Base-by-base conservation (phyloP, 371 early-diverging fungal genomes). In the Phascolomyces articulosus region DNA sequence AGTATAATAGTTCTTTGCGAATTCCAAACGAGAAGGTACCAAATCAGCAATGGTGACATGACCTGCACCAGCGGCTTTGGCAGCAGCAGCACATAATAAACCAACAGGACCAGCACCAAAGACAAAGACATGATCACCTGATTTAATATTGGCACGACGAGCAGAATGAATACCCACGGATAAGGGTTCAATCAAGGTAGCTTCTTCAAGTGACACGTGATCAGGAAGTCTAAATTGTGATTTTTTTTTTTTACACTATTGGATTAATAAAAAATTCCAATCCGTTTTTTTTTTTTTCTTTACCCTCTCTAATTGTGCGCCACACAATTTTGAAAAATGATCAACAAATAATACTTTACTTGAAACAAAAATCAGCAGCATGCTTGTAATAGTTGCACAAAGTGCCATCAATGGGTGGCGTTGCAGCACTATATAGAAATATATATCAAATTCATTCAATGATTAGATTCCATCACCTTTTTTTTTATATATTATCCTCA, bases 51-150 rank as follows among this genome's bases (percentile, higher is more conserved):
- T 80, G 0, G 75, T 77, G 24, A 84, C 71, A 51, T 80, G 79
- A 26, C 73, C 66, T 13, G 85, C 82, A 58, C 85, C 85, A 40
- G 79, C 74, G 28, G 85, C 85, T 41, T 82, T 84, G 10, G 82
- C 82, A 27, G 78, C 79, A 26, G 85, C 85, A 53, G 78, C 80
- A 4, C 72, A 71, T 41, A 81, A 77, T 28, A 87, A 75, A 57
- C 87, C 87, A 9, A 83, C 77, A 27, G 87, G 85, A 18, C 87
- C 87, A 48, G 85, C 87, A 62, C 87, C 87, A 49, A 84, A 83
- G 58, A 87, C 72, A 28, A 87, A 73, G 11, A 91, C 86, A 7
- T 86, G 78, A 55, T 91, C 87, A 11, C 93, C 93, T 13, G 91
- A 71, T 15, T 81, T 69, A 24, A 83, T 77, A 9, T 76, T 70